These are phyloP conservation scores for Daldinia sp. DNA, from an alignment of 2,329 filamentous ascomycete species.

Conservation along the genomic window DNA sequence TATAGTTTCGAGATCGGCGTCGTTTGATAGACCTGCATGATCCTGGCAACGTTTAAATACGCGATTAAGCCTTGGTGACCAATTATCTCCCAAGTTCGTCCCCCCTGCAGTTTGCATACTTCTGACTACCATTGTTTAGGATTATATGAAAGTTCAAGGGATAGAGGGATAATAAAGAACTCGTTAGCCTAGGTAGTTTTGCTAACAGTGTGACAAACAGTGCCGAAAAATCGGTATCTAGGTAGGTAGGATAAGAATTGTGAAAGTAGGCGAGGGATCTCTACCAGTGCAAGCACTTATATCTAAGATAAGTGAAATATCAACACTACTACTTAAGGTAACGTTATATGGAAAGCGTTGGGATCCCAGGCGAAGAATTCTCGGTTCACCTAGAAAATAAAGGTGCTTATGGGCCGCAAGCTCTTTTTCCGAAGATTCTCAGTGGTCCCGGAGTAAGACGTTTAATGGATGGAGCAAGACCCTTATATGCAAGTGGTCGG, in stretches of 20 bases:
- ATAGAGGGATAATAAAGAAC: neutral
- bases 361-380: neutral
- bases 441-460: neutral
- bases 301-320: neutral
- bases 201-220: neutral
- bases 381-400: neutral
- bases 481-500: neutral
- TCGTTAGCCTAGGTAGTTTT: neutral
- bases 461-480: neutral
- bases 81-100: neutral
- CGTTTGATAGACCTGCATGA: neutral
- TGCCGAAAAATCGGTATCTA: neutral
- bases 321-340: neutral
- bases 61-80: no score
- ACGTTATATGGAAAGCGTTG: neutral
- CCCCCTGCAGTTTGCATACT: neutral
- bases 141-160: constrained; percentile 2
- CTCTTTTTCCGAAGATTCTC: neutral
- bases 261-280: neutral
- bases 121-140: no score
- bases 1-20: neutral
- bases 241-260: neutral
- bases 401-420: neutral
- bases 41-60: neutral
- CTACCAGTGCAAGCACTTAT: neutral